Conservation (phyloP, 2,329 filamentous ascomycete genomes). For the Venturia effusa region DNA sequence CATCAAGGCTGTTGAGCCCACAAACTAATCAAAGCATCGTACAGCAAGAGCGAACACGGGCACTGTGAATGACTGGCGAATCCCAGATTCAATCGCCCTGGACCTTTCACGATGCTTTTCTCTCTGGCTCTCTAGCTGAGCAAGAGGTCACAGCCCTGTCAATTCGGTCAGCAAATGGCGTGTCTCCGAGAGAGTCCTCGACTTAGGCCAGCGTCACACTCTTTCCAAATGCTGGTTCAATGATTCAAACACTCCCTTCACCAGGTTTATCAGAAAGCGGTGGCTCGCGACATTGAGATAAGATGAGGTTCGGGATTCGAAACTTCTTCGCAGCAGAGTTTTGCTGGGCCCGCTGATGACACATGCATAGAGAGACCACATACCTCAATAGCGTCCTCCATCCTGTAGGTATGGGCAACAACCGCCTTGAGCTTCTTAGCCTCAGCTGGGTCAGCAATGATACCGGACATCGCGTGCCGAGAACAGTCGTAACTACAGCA, state of each 20-base stretch:
- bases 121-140: constrained; percentile 14
- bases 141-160: constrained; percentile 15
- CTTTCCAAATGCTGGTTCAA: neutral
- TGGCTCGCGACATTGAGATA: neutral
- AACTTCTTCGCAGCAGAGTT: neutral
- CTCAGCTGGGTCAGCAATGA: constrained; percentile 24
- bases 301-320: neutral
- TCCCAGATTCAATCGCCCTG: neutral
- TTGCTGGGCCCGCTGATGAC: neutral
- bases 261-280: neutral
- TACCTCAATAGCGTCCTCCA: constrained; percentile 25
- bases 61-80: neutral
- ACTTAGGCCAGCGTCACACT: neutral
- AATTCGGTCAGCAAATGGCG: neutral
- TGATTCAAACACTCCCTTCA: neutral
- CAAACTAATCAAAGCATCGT: neutral
- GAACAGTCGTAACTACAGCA: constrained; percentile 14
- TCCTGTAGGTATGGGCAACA: constrained; percentile 28
- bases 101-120: constrained; percentile 15
- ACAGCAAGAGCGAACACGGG: neutral
- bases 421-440: constrained; percentile 22
- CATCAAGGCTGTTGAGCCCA: neutral
- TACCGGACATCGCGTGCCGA: constrained; percentile 14
- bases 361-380: neutral
- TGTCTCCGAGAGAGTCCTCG: neutral